Conservation (phyloP, 129 eudicot genomes). For the Logfia minima region DNA sequence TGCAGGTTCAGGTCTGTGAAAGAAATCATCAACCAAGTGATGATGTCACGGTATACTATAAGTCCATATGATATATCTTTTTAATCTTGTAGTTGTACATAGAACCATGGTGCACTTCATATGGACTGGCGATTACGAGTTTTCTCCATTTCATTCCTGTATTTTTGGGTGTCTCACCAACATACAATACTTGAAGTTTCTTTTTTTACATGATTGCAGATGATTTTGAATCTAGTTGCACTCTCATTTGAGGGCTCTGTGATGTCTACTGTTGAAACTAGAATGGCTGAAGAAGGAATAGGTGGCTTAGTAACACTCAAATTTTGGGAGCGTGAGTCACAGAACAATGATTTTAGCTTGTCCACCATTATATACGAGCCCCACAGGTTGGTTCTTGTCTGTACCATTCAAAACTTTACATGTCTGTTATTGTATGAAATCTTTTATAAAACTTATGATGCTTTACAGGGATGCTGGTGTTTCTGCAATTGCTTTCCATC, state of each 20-base stretch:
- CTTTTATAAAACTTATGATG: constrained; percentile 9
- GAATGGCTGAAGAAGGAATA: constrained; percentile 88
- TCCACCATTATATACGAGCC: constrained; percentile 93
- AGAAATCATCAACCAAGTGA: constrained; percentile 95
- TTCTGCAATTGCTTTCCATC: constrained; percentile 82
- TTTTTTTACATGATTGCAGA: constrained; percentile 43
- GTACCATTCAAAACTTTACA: background rate
- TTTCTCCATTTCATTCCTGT: background rate
- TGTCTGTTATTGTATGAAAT: background rate
- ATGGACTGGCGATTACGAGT: background rate
- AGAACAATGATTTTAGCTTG: constrained; percentile 58
- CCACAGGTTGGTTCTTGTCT: constrained; percentile 63
- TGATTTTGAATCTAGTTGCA: constrained; percentile 65
- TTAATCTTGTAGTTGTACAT: background rate
- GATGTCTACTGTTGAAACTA: constrained; percentile 86
- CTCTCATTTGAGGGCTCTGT: constrained; percentile 81
- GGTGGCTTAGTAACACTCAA: constrained; percentile 87
- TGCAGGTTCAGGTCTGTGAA: constrained; percentile 90
- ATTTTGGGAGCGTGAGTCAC: constrained; percentile 70
- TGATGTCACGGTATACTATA: constrained; percentile 59
- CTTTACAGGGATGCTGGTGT: constrained; percentile 63
- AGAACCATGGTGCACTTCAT: background rate
- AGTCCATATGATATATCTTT: background rate
- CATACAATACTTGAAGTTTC: background rate
- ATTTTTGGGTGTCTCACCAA: background rate